These are phyloP conservation scores for Clonostachys rhizophaga DNA, from an alignment of 2,329 filamentous ascomycete species.

Conservation along the genomic window DNA sequence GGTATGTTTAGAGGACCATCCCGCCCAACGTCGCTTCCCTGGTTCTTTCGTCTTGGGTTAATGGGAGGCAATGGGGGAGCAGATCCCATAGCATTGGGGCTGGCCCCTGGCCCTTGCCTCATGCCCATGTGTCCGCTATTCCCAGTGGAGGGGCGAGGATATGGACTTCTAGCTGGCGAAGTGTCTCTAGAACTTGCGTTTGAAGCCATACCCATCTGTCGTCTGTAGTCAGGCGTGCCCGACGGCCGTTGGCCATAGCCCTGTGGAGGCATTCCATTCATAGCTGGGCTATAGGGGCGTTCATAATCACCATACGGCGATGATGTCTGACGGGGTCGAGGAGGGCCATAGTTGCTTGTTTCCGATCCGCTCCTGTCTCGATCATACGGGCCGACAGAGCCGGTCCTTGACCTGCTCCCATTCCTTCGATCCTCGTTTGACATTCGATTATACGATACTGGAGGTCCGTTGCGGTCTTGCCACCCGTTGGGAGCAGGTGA, in stretches of 20 bases:
- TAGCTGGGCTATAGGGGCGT: neutral
- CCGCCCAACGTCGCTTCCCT: conserved; percentile 22
- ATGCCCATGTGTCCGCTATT: conserved; percentile 21
- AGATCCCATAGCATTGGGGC: conserved; percentile 5
- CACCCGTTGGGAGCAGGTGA: conserved; percentile 29
- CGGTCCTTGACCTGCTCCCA: conserved; percentile 18
- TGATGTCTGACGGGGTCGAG: conserved; percentile 32
- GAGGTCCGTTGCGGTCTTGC: conserved; percentile 28
- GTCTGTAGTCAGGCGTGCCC: neutral
- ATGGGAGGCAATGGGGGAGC: conserved; percentile 53
- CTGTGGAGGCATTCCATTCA: neutral
- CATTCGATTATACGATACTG: conserved; percentile 32
- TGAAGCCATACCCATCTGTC: neutral
- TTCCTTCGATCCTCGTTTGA: conserved; percentile 17
- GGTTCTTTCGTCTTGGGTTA: conserved; percentile 49
- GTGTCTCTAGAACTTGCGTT: neutral
- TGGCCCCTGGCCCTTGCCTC: conserved; percentile 28
- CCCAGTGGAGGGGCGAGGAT: conserved; percentile 20
- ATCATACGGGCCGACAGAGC: conserved; percentile 27
- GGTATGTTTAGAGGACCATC: conserved; percentile 6
- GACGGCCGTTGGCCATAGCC: neutral
- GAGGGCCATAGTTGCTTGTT: conserved; percentile 38
- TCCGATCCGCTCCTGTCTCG: conserved; percentile 53
- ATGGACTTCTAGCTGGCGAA: conserved; percentile 17
- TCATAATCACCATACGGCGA: conserved; percentile 29